Evolutionary conservation across 75 land plant genomes (phyloP), one percentile per base, ranked within the genome.

Genomic region (Adiantum capillusveneris): DNA sequence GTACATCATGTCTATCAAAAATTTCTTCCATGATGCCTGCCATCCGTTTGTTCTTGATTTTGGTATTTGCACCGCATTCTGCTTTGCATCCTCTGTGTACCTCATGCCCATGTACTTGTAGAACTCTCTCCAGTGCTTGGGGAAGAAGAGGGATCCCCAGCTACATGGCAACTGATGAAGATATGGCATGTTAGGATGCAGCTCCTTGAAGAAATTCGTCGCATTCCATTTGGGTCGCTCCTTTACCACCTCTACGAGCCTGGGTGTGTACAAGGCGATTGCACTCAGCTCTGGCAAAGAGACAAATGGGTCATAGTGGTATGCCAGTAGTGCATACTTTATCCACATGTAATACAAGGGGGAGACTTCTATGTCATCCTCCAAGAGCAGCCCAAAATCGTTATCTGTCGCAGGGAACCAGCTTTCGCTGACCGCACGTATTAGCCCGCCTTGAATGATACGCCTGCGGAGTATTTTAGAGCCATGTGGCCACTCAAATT

Each of bases 1-100:
- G 30, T 95, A 95, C 99, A 95, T 95, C 92, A 95, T 80, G 69
- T 95, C 99, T 0, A 95, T 86, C 43, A 95, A 65, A 62, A 86
- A 95, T 75, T 95, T 95, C 77, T 95, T 95, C 99, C 99, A 95
- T 0, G 99, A 95, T 1, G 99, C 99, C 48, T 95, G 97, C 97
- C 89, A 85, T 0, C 99, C 99, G 37, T 95, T 95, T 3, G 99
- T 95, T 25, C 99, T 63, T 1, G 99, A 95, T 26, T 73, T 90
- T 21, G 99, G 99, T 16, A 95, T 95, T 66, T 95, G 99, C 11
- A 95, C 99, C 1, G 92, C 92, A 59, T 95, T 95, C 18, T 63
- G 53, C 57, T 95, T 95, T 0, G 99, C 89, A 44, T 95, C 78
- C 27, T 72, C 88, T 0, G 99, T 95, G 84, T 71, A 95, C 44